Evolutionary conservation across 78 protist genomes (phyloP).

Genomic region (Trichosphaerium sp.): DNA sequence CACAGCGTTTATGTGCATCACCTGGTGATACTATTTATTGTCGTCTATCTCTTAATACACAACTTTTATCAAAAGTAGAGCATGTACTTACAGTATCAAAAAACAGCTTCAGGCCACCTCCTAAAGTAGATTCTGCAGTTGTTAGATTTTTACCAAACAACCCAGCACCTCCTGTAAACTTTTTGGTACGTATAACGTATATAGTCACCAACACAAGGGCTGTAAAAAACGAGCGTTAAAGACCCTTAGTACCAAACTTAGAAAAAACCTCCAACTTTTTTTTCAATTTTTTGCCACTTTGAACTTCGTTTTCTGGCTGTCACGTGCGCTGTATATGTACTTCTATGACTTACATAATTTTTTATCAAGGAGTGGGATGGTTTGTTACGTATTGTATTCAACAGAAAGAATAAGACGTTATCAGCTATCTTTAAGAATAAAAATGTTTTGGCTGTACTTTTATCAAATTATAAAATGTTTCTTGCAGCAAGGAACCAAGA

Average conservation of each 20-base stretch:
- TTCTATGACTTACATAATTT: not conserved
- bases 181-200: constrained; percentile 52
- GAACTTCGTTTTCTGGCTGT: too few relatives aligned
- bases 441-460: constrained; percentile 55
- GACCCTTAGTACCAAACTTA: too few relatives aligned
- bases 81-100: constrained; percentile 84
- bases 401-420: constrained; percentile 93
- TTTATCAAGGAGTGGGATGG: constrained; percentile 94
- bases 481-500: not conserved
- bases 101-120: constrained; percentile 97
- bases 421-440: constrained; percentile 64
- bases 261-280: not conserved
- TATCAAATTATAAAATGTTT: constrained; percentile 65
- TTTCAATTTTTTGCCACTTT: not conserved
- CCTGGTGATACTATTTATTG: constrained; percentile 94
- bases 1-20: constrained; percentile 80
- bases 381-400: constrained; percentile 79
- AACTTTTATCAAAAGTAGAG: constrained; percentile 66
- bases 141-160: constrained; percentile 86
- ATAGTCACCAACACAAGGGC: too few relatives aligned
- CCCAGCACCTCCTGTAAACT: constrained; percentile 93
- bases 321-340: not conserved
- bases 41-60: constrained; percentile 93
- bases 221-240: too few relatives aligned
- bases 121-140: constrained; percentile 97